Base-by-base conservation (phyloP, 2,329 filamentous ascomycete species). In the Celoporthe dispersa region DNA sequence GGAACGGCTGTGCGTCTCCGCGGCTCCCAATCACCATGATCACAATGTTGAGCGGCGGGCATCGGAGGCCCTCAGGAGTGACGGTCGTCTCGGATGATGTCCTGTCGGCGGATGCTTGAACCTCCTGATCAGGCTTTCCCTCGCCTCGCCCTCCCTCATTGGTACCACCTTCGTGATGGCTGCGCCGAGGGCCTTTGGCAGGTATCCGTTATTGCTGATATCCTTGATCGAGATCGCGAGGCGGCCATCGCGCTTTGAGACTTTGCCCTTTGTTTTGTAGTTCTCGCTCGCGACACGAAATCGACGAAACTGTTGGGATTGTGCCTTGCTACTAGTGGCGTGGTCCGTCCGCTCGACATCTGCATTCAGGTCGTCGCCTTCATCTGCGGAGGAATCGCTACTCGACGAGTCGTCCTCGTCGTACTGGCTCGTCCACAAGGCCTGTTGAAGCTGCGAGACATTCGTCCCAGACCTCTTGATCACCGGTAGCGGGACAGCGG, bases 21-120 rank as follows among this genome's bases (percentile, higher is more conserved):
- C 93, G 85, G 2, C 89, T 92, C 2, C 93, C 93, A 74, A 95
- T 94, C 8, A 95, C 91, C 87, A 94, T 94, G 75, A 95, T 90
- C 37, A 94, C 92, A 67, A 96, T 91, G 77, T 94, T 94, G 62
- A 96, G 81, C 12, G 78, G 82, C 1, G 89, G 85, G n/a, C 78
- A 79, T 28, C 77, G 79, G 16, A 73, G 66, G 11, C 75, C 75
- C 19, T 80, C 76, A 2, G 70, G 70, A 2, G 66, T 64, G 0
- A 76, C 74, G 2, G 77, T 78, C 0, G 77, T 76, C 4, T 80
- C 71, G 11, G 70, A 70, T 2, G 73, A 72, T 12, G 68, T 53
- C 28, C 74, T 69, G 0, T 76, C 75, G 9, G 73, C 59, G 2
- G 68, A 64, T 2, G 73, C 68, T 2, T 71, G 71, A 48, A 61